A percentile compares a stretch with the other conserved stretches of the same genome.
Evolutionary conservation across 352 stramenopile genomes (phyloP).

Genomic region (Phytophthora fragariaefolia): DNA sequence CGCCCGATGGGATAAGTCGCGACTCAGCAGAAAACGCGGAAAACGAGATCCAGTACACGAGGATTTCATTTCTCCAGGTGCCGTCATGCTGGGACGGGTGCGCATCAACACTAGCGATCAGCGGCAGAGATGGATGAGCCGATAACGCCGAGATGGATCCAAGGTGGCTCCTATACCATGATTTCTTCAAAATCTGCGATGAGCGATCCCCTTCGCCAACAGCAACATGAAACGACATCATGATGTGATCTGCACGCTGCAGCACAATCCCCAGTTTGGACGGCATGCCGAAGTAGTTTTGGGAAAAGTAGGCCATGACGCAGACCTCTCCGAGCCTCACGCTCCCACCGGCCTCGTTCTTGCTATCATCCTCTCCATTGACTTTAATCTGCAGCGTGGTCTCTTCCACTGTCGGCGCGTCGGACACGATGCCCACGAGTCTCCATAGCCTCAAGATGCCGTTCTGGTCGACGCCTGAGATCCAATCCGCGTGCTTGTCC

Average conservation of each 20-base stretch:
- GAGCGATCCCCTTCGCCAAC: constrained; percentile 46
- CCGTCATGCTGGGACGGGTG: constrained; percentile 27
- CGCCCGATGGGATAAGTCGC: constrained; percentile 79
- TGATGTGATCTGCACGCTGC: constrained; percentile 75
- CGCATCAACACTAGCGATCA: constrained; percentile 72
- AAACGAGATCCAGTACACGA: constrained; percentile 88
- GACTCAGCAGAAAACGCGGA: constrained; percentile 83
- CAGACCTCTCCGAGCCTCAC: constrained; percentile 61
- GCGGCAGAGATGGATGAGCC: constrained; percentile 74
- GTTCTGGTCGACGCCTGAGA: constrained; percentile 70
- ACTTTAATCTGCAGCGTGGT: constrained; percentile 77
- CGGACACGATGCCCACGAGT: constrained; percentile 49
- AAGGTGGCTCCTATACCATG: constrained; percentile 80
- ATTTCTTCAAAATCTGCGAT: constrained; percentile 77
- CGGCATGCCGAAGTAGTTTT: constrained; percentile 72
- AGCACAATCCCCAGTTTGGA: constrained; percentile 82
- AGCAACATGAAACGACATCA: constrained; percentile 76
- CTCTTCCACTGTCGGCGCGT: constrained; percentile 49
- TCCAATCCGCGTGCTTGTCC: constrained; percentile 70
- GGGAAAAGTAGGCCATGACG: constrained; percentile 85
- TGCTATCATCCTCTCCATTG: constrained; percentile 57
- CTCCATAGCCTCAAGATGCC: constrained; percentile 79
- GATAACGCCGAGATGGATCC: constrained; percentile 73
- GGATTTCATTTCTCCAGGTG: constrained; percentile 57
- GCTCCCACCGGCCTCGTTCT: neutral